These are phyloP conservation scores for Termitomyces sp. DNA, from an alignment of 768 basidiomycete species.

Conservation along the genomic window DNA sequence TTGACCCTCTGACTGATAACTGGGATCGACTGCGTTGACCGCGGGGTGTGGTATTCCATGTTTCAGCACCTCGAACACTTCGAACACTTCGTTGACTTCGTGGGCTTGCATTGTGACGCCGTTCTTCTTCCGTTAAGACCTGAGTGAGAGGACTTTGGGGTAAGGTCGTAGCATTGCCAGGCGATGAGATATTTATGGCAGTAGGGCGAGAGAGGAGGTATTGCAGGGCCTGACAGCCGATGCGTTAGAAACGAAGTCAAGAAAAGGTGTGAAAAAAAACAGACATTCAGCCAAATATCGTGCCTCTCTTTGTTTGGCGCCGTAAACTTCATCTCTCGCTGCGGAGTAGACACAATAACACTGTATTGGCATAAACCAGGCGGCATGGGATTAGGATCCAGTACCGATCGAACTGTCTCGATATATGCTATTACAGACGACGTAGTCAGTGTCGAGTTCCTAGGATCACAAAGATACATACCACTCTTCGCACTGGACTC, in stretches of 20 bases:
- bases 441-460: slow-evolving; percentile 7
- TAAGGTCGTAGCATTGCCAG: slow-evolving; percentile 29
- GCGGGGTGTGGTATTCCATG: slow-evolving; percentile 72
- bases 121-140: slow-evolving; percentile 47
- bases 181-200: slow-evolving; percentile 29
- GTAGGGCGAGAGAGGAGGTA: slow-evolving; percentile 81
- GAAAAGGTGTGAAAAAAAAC: neutral
- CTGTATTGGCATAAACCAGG: slow-evolving; percentile 91
- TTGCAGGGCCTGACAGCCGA: slow-evolving; percentile 66
- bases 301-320: slow-evolving; percentile 93
- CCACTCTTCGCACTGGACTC: slow-evolving; percentile 97
- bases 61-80: slow-evolving; percentile 52
- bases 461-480: slow-evolving; percentile 37
- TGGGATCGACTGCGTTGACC: slow-evolving; percentile 78
- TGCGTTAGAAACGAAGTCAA: slow-evolving; percentile 3
- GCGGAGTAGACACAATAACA: slow-evolving; percentile 87
- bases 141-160: slow-evolving; percentile 48
- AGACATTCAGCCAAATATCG: slow-evolving; percentile 92
- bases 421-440: slow-evolving; percentile 67
- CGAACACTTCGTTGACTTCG: slow-evolving; percentile 70
- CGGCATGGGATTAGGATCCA: slow-evolving; percentile 95
- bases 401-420: slow-evolving; percentile 84
- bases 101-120: slow-evolving; percentile 51
- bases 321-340: slow-evolving; percentile 98
- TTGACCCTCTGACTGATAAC: slow-evolving; percentile 65